phyloP scores from a whole-genome alignment of 768 basidiomycete species.

The Leccinum rimulosum region DNA sequence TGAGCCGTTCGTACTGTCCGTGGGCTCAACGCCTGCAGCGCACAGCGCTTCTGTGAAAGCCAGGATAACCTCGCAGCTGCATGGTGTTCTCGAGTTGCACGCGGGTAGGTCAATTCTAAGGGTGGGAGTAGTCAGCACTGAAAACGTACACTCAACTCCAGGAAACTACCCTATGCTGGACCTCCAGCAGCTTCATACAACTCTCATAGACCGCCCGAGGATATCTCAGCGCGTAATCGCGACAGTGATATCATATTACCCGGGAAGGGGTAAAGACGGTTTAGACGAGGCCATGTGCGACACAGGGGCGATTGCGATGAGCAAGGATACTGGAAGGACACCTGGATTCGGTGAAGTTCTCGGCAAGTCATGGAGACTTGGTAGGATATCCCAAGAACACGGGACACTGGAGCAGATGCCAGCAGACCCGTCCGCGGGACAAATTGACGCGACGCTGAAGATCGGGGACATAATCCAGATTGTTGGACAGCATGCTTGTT shows the following conservation, averaged over 20 bases:
- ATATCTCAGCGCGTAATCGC: conserved; percentile 70
- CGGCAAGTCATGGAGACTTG: conserved; percentile 60
- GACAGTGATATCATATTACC: conserved; percentile 79
- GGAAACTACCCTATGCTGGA: conserved; percentile 85
- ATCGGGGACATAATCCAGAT: conserved; percentile 68
- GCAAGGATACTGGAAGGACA: conserved; percentile 78
- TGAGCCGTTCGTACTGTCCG: conserved; percentile 65
- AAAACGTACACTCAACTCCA: conserved; percentile 20
- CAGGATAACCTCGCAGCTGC: conserved; percentile 44
- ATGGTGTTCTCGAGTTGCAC: conserved; percentile 71
- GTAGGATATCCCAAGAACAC: conserved; percentile 76
- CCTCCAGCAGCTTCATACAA: conserved; percentile 79
- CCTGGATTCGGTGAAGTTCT: conserved; percentile 72
- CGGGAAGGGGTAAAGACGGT: conserved; percentile 58
- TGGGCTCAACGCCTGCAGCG: conserved; percentile 87
- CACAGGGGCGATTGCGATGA: conserved; percentile 83
- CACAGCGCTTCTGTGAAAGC: conserved; percentile 65
- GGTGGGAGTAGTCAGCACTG: background rate
- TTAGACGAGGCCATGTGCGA: conserved; percentile 79
- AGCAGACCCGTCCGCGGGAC: conserved; percentile 8
- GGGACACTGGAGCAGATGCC: conserved; percentile 56
- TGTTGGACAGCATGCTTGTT: conserved; percentile 82
- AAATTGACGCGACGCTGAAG: conserved; percentile 33
- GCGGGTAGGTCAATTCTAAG: conserved; percentile 46
- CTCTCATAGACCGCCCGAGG: conserved; percentile 50